phyloP scores from a whole-genome alignment of 2,329 filamentous ascomycete species.

The Aquanectria penicillioides region DNA sequence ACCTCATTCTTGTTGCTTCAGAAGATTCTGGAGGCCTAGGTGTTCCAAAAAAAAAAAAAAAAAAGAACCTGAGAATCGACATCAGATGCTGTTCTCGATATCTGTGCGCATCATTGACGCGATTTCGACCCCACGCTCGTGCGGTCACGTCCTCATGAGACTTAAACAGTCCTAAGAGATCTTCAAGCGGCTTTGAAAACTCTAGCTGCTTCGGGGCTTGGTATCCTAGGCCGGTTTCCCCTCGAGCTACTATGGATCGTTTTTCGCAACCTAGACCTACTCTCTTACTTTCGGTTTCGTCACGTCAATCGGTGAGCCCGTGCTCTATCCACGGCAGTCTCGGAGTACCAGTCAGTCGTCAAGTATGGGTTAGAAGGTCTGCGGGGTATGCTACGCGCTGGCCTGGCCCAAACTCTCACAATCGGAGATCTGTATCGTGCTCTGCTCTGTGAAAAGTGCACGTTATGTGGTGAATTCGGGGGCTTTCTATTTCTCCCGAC shows the following conservation, averaged over 20 bases:
- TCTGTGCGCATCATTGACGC: slow-evolving; percentile 19
- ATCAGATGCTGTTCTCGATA: no score
- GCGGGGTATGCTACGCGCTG: neutral
- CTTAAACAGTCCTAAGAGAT: neutral
- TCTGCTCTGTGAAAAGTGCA: neutral
- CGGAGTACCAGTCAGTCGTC: slow-evolving; percentile 3
- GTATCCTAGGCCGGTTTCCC: neutral
- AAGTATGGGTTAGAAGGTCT: neutral
- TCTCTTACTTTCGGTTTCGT: slow-evolving; percentile 1
- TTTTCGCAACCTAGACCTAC: neutral
- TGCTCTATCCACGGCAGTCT: neutral
- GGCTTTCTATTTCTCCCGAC: slow-evolving; percentile 12
- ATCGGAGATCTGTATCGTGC: neutral
- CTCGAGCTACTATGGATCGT: neutral
- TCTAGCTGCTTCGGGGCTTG: neutral
- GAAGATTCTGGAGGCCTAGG: no score
- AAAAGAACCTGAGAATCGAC: no score
- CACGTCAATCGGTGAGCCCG: slow-evolving; percentile 3
- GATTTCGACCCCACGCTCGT: slow-evolving; percentile 3
- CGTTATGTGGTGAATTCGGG: slow-evolving; percentile 11
- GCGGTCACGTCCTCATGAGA: slow-evolving; percentile 3
- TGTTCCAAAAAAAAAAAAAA: no score
- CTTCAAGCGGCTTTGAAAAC: neutral
- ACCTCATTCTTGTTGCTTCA: no score
- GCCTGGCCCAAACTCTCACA: neutral